phyloP scores from a whole-genome alignment of 495 filamentous ascomycete genomes.

The Aspergillus nanangensis region DNA sequence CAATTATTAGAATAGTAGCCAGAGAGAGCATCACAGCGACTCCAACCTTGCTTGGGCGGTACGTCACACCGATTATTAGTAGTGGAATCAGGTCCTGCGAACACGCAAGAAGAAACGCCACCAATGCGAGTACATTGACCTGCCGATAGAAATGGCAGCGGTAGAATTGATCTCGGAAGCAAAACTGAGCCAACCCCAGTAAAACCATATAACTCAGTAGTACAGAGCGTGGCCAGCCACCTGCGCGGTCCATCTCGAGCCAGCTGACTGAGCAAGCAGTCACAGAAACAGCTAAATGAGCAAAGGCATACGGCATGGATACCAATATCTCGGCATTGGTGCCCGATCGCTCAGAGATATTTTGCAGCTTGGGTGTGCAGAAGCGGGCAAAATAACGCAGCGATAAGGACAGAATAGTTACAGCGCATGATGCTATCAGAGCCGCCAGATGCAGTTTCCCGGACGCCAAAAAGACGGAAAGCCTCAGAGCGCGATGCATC shows the following conservation, averaged over 20 bases:
- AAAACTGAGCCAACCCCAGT: slow-evolving; percentile 8
- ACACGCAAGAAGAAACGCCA: slow-evolving; percentile 7
- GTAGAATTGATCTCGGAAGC: not conserved
- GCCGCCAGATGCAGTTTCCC: slow-evolving; percentile 15
- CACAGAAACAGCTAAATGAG: slow-evolving; percentile 12
- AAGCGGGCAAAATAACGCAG: slow-evolving; percentile 3
- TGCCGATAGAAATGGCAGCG: slow-evolving; percentile 11
- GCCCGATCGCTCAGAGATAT: not conserved
- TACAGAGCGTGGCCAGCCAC: slow-evolving; percentile 12
- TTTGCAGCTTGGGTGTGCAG: slow-evolving; percentile 1
- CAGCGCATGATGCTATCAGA: slow-evolving; percentile 5
- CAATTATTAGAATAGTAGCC: slow-evolving; percentile 9
- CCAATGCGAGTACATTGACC: slow-evolving; percentile 12
- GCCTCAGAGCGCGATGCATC: slow-evolving; percentile 12
- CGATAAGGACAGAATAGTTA: slow-evolving; percentile 5
- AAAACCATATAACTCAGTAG: slow-evolving; percentile 16
- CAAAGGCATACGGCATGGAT: slow-evolving; percentile 12
- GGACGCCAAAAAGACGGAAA: slow-evolving; percentile 12
- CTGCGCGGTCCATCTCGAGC: slow-evolving; percentile 3
- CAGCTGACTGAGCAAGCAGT: slow-evolving; percentile 14
- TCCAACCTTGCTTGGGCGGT: slow-evolving; percentile 8
- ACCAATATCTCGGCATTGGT: not conserved
- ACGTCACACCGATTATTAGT: slow-evolving; percentile 14
- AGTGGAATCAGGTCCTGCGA: slow-evolving; percentile 15
- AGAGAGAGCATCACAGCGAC: slow-evolving; percentile 9